These are phyloP conservation scores for Adiantum capillusveneris DNA, from an alignment of 75 land plant genomes.

Conservation along the genomic window DNA sequence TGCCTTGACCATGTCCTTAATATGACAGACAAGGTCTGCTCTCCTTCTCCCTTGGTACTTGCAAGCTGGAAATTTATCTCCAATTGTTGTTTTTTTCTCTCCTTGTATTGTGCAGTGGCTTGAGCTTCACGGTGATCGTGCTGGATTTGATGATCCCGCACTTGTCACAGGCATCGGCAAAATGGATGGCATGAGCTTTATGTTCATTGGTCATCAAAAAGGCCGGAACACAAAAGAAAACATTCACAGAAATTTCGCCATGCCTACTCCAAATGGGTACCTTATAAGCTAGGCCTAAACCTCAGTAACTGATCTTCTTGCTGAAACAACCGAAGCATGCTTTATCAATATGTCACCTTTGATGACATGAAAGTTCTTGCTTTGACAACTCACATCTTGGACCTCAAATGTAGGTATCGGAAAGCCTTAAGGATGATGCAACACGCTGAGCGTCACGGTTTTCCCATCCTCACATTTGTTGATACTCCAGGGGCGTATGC, in stretches of 20 bases:
- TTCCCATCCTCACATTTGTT: conserved; percentile 80
- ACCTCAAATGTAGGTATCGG: conserved; percentile 56
- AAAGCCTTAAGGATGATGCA: conserved; percentile 87
- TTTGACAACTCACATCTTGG: background rate
- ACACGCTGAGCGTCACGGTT: conserved; percentile 84
- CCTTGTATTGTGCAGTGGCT: conserved; percentile 79
- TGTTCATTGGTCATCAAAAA: conserved; percentile 94
- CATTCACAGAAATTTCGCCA: conserved; percentile 79
- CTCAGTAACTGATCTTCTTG: no score
- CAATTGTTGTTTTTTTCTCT: background rate
- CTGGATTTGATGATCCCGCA: conserved; percentile 92
- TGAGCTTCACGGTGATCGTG: conserved; percentile 93
- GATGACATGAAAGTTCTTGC: no score
- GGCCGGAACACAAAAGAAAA: conserved; percentile 94
- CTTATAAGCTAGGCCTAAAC: conserved; percentile 9
- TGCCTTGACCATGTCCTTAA: conserved; percentile 82
- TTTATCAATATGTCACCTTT: no score
- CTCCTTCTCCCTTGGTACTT: no score
- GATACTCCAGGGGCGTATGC: conserved; percentile 97
- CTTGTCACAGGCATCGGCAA: conserved; percentile 81
- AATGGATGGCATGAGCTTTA: conserved; percentile 71
- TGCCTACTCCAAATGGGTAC: conserved; percentile 97
- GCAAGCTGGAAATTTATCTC: no score
- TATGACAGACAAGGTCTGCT: conserved; percentile 80
- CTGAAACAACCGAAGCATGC: no score